Evolutionary conservation across 352 stramenopile species (phyloP), one percentile per base, ranked within the genome.

Genomic region (Phytophthora pisi): DNA sequence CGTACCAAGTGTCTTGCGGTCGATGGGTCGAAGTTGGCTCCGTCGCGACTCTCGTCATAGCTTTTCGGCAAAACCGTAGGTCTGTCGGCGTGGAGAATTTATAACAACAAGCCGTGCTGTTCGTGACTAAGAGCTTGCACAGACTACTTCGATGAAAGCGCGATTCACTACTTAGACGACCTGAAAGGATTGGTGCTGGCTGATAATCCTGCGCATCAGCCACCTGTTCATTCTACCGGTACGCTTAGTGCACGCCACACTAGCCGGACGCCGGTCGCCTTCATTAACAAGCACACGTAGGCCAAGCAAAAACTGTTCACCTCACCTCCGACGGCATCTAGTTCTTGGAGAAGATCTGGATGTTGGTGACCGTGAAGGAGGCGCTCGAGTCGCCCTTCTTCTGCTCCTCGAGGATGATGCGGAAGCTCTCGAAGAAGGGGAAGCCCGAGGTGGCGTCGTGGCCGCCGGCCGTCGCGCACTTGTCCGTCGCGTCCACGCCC

Each of bases 371-470:
- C 52, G 83, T 89, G 71, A 91, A 91, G 52, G 68, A 89, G 26
- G 81, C 83, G 46, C 75, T 85, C n/a, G 67, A 66, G 68, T 91
- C 83, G 47, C 62, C 57, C 74, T 89, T 89, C 67, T 88, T 91
- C 74, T 93, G 83, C 73, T 92, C 86, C 56, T 93, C 83, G 13
- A 92, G 56, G 51, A 92, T 78, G 61, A 93, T 64, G 28, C 78
- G 77, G 72, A 93, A 92, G 52, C 79, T 82, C 58, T 91, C 82
- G 57, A 91, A 93, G 74, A 90, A 92, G 4, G 86, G 86, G 70
- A 91, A 93, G 30, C 83, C 85, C 43, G 81, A 82, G n/a, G 57
- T 57, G 10, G 83, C 66, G 58, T 93, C 74, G 64, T 91, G 80
- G n/a, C 85, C 85, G 26, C 79, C 81, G 13, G 46, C 64, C 1